Conservation (phyloP, 2,329 filamentous ascomycete species). For the Grosmannia penicillata region DNA sequence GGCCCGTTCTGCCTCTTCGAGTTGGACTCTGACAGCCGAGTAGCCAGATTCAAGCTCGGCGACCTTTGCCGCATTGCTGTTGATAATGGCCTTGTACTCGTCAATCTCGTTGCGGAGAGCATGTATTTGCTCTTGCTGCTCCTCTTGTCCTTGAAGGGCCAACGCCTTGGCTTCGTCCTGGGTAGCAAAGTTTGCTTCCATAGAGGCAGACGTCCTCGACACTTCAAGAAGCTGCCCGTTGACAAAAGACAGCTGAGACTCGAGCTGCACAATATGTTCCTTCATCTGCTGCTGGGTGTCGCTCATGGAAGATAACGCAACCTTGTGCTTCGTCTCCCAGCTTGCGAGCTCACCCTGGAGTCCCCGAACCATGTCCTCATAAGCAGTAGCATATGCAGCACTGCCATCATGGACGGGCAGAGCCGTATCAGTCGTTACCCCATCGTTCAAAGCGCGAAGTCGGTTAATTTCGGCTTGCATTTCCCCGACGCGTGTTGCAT, state of each 20-base stretch:
- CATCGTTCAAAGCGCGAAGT: too few species aligned
- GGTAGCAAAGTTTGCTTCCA: constrained; percentile 18
- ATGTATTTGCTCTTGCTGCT: constrained; percentile 44
- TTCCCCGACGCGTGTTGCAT: constrained; percentile 61
- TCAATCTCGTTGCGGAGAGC: constrained; percentile 61
- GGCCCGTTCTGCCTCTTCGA: constrained; percentile 43
- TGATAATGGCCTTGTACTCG: constrained; percentile 63
- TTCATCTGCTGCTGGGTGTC: constrained; percentile 59
- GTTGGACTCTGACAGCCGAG: constrained; percentile 46
- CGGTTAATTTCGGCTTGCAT: constrained; percentile 59
- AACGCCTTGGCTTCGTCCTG: constrained; percentile 28
- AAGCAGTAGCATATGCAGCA: constrained; percentile 3
- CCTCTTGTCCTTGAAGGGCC: constrained; percentile 19
- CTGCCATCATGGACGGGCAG: constrained; percentile 43
- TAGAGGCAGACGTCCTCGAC: constrained; percentile 11
- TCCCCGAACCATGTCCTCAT: constrained; percentile 18
- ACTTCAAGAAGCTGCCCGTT: constrained; percentile 32
- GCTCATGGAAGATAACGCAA: constrained; percentile 55
- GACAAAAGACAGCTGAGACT: constrained; percentile 40
- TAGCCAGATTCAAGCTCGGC: constrained; percentile 62
- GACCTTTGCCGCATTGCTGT: constrained; percentile 53
- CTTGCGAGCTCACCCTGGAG: constrained; percentile 57
- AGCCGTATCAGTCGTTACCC: too few species aligned
- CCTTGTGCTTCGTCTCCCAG: constrained; percentile 66
- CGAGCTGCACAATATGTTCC: constrained; percentile 57